Evolutionary conservation across 2,329 filamentous ascomycete species (phyloP).

Genomic region (Aspergillus tubingensis): DNA sequence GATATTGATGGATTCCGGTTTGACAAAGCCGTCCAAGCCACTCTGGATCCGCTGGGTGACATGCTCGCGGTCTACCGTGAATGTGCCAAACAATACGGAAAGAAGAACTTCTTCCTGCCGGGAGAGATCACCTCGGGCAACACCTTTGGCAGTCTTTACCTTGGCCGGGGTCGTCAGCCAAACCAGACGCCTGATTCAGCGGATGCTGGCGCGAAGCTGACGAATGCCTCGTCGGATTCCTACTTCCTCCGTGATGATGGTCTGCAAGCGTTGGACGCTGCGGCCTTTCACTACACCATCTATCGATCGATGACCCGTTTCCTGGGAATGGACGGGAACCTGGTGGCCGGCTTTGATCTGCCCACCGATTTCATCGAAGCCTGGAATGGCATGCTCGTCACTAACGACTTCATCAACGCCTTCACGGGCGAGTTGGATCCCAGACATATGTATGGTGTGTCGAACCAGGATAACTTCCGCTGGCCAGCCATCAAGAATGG

Average conservation of each 20-base stretch:
- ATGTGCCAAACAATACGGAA: conserved; percentile 58
- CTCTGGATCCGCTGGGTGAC: conserved; percentile 60
- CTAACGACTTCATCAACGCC: conserved; percentile 61
- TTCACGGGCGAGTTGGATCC: conserved; percentile 60
- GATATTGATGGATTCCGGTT: conserved; percentile 67
- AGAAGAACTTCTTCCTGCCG: conserved; percentile 64
- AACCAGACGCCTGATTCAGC: conserved; percentile 50
- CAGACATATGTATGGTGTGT: conserved; percentile 63
- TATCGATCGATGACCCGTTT: conserved; percentile 62
- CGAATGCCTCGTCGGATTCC: conserved; percentile 43
- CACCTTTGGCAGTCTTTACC: conserved; percentile 59
- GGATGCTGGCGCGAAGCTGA: conserved; percentile 51
- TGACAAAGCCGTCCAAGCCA: conserved; percentile 65
- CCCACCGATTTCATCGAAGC: conserved; percentile 55
- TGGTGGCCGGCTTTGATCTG: conserved; percentile 54
- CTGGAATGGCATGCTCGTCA: conserved; percentile 58
- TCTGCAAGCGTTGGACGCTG: conserved; percentile 57
- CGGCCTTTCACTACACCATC: conserved; percentile 63
- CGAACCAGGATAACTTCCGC: conserved; percentile 66
- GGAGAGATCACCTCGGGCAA: conserved; percentile 66
- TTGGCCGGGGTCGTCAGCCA: conserved; percentile 61
- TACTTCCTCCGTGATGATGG: conserved; percentile 56
- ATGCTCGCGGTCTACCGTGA: conserved; percentile 58
- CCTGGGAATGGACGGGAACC: conserved; percentile 59
- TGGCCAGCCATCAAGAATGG: conserved; percentile 62